phyloP scores from a whole-genome alignment of 805 yeast species.

The Ogataea trehalophila region DNA sequence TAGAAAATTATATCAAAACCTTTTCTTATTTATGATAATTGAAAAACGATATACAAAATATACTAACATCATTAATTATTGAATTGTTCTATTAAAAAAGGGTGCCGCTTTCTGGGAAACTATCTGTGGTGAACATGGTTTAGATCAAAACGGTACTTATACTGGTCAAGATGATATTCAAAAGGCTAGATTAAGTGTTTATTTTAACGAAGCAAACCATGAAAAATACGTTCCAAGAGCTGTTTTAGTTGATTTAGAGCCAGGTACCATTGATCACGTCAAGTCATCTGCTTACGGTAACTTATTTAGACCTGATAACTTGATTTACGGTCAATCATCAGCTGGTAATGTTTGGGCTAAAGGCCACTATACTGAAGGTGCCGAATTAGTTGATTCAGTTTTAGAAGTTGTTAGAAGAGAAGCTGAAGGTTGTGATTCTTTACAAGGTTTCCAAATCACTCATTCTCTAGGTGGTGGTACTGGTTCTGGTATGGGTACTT shows the following conservation, averaged over 20 bases:
- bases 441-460: constrained; percentile 91
- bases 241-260: constrained; percentile 87
- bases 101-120: constrained; percentile 96
- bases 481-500: constrained; percentile 95
- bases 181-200: constrained; percentile 59
- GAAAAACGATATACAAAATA: neutral
- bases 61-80: constrained; percentile 8
- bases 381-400: constrained; percentile 86
- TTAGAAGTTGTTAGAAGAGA: constrained; percentile 89
- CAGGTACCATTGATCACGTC: constrained; percentile 87
- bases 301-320: constrained; percentile 88
- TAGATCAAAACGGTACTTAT: constrained; percentile 69
- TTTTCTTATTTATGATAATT: too few species aligned
- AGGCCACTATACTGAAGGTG: constrained; percentile 96
- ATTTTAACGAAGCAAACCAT: constrained; percentile 80
- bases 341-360: constrained; percentile 98
- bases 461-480: constrained; percentile 90
- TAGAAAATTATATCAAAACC: too few species aligned
- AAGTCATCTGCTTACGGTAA: constrained; percentile 77
- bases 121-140: constrained; percentile 82
- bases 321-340: constrained; percentile 82
- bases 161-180: constrained; percentile 55
- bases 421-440: constrained; percentile 87
- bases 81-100: constrained; percentile 23
- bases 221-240: constrained; percentile 94